These are phyloP conservation scores for Schwanniomyces vanrijiae DNA, from an alignment of 805 yeast genomes.

Conservation along the genomic window DNA sequence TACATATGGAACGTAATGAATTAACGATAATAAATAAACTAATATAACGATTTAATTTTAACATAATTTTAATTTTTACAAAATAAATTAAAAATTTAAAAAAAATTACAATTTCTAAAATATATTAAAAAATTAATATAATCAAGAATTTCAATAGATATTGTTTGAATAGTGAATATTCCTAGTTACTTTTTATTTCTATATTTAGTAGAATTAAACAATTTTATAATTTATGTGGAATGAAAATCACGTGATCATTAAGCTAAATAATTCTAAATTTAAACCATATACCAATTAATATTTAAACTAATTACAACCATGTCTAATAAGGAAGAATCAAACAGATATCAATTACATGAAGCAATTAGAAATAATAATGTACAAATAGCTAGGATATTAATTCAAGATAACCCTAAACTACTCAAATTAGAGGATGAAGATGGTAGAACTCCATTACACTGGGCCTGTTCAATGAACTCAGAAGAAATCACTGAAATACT, in stretches of 20 bases:
- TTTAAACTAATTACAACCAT: background rate
- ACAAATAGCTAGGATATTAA: constrained; percentile 48
- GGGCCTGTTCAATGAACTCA: constrained; percentile 77
- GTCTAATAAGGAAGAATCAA: background rate
- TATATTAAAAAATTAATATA: no score
- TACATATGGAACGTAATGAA: background rate
- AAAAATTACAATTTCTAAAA: no score
- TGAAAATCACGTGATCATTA: background rate
- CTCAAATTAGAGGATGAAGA: constrained; percentile 61
- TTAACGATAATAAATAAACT: background rate
- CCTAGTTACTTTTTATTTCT: no score
- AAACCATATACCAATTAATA: background rate
- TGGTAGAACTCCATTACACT: constrained; percentile 78
- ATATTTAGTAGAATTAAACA: no score
- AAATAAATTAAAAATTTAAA: no score
- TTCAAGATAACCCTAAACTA: constrained; percentile 49
- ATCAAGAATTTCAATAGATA: no score
- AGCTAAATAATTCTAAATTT: no score
- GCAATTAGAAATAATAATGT: constrained; percentile 66
- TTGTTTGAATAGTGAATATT: background rate
- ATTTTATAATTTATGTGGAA: background rate
- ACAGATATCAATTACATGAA: constrained; percentile 21
- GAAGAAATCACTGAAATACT: constrained; percentile 45
- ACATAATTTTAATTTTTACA: no score
- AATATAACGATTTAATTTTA: background rate